Base-by-base conservation (phyloP, 306 rosid species). In the Ormosia semicastrata region DNA sequence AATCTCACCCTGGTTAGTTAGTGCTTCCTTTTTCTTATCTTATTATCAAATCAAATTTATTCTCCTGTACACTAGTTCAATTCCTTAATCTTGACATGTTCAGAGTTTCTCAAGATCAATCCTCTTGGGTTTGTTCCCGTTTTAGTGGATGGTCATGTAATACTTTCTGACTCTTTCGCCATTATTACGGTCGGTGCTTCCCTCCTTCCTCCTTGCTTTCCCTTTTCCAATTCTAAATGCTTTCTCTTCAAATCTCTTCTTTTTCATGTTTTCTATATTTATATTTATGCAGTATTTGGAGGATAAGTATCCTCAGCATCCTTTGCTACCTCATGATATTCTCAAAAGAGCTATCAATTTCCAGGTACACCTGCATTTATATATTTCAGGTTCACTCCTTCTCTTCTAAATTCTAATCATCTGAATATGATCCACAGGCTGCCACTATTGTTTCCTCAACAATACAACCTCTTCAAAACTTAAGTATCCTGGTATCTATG, bases 391-490 rank as follows among this genome's bases (percentile, higher is more conserved):
- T 44, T 9, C 12, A 24, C 24, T 24, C 24, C 24, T 24, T 24
- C 24, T 24, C 24, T 24, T 24, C 24, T 24, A 24, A 24, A 76
- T 57, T 73, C 70, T 86, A 30, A 66, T 79, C 3, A 65, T 13
- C 12, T 62, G 14, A n/a, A n/a, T 36, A 11, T 72, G 3, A 29
- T 87, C 47, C 68, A 33, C 76, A 95, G 98, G 94, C 85, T 82
- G 87, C 92, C 49, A 87, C 49, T 60, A 76, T 95, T 68, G 97
- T 95, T 78, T 80, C 80, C 81, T 91, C 99, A 39, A 80, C 86
- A 74, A 91, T 95, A 79, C 99, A 95, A 57, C 99, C 99, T 71
- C 86, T 88, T 79, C 97, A 93, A 0, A 95, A 91, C 85, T 1
- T 80, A 15, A 8, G 4, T 57, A 3, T 86, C 6, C 81, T 90